Conservation (phyloP, 2,329 filamentous ascomycete genomes). For the Alternaria atra region DNA sequence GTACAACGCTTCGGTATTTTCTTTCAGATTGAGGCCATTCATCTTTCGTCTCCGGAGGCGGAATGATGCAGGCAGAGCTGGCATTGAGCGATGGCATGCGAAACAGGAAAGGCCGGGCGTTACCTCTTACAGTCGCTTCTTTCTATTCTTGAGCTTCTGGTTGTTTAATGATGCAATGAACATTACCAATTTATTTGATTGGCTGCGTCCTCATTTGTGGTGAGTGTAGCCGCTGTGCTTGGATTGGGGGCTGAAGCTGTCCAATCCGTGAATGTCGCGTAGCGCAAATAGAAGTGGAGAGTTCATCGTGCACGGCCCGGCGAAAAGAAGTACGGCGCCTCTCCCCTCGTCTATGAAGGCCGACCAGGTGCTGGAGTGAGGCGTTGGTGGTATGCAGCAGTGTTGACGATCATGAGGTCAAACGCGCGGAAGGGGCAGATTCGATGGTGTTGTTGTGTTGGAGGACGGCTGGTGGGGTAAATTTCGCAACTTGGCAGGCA, state of each 20-base stretch:
- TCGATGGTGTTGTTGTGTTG: constrained; percentile 37
- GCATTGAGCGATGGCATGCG: constrained; percentile 39
- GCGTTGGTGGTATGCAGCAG: constrained; percentile 7
- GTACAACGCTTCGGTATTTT: constrained; percentile 41
- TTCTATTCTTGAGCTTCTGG: constrained; percentile 40
- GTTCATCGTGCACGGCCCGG: constrained; percentile 46
- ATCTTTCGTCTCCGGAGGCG: constrained; percentile 40
- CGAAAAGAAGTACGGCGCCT: constrained; percentile 35
- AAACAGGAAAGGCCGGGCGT: constrained; percentile 44
- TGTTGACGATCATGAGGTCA: constrained; percentile 17
- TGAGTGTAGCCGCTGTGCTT: constrained; percentile 52
- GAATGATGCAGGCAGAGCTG: constrained; percentile 43
- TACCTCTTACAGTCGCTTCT: constrained; percentile 50
- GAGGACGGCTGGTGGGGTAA: constrained; percentile 46
- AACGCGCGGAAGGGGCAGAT: constrained; percentile 20
- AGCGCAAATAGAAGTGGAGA: constrained; percentile 51
- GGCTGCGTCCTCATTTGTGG: constrained; percentile 37
- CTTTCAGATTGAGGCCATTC: constrained; percentile 44
- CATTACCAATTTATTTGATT: constrained; percentile 40
- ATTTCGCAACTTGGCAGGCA: constrained; percentile 36
- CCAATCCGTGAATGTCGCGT: constrained; percentile 53
- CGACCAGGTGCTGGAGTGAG: constrained; percentile 8
- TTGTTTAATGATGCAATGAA: constrained; percentile 47
- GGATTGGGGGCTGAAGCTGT: constrained; percentile 48
- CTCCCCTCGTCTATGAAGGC: constrained; percentile 21